Percentiles rank a stretch among this genome's conserved stretches.
Evolutionary conservation across 768 basidiomycete species (phyloP).

Genomic region (Serpula lacrymans): DNA sequence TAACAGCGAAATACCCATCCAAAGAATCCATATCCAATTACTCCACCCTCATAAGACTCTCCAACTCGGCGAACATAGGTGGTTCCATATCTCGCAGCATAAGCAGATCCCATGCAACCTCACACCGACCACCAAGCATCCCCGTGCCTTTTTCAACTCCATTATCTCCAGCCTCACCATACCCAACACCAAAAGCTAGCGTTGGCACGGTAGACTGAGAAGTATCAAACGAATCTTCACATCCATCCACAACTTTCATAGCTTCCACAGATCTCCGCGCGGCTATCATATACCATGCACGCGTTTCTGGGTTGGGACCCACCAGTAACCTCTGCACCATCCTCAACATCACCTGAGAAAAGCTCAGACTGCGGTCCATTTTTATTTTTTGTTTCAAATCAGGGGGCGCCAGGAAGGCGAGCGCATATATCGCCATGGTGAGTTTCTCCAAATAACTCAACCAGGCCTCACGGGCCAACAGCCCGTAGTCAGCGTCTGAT

Average conservation of each 20-base stretch:
- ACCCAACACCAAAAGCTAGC: conserved; percentile 83
- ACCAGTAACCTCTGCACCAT: conserved; percentile 64
- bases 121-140: conserved; percentile 68
- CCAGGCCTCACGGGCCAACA: conserved; percentile 64
- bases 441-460: conserved; percentile 76
- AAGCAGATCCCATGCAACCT: conserved; percentile 68
- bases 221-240: conserved; percentile 69
- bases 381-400: conserved; percentile 71
- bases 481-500: conserved; percentile 67
- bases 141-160: conserved; percentile 71
- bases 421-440: conserved; percentile 79
- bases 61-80: conserved; percentile 73
- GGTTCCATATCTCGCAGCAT: conserved; percentile 72
- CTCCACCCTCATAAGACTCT: conserved; percentile 71
- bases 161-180: conserved; percentile 67
- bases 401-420: conserved; percentile 80
- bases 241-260: conserved; percentile 76
- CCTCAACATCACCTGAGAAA: conserved; percentile 67
- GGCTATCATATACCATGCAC: conserved; percentile 49
- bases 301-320: conserved; percentile 44
- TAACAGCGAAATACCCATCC: no score
- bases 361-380: conserved; percentile 59
- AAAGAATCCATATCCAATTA: no score
- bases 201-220: conserved; percentile 55
- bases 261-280: conserved; percentile 71